Evolutionary conservation across 257 asterid genomes (phyloP).

Genomic region (Primulina tabacum): DNA sequence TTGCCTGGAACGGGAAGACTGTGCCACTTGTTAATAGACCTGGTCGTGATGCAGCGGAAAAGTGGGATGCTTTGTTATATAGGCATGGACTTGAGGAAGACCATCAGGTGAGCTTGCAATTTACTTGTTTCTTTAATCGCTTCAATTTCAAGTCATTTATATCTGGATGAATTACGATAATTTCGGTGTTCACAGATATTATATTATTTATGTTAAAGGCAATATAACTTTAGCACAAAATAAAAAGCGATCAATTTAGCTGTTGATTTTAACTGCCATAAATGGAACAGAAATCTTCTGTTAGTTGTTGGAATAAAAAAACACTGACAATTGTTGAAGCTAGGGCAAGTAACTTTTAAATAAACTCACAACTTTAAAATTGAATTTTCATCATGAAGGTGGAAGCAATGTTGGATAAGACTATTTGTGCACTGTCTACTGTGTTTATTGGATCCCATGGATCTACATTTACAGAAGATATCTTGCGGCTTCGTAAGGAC

Average conservation of each 20-base stretch:
- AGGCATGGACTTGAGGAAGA: slow-evolving; percentile 84
- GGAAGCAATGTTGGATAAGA: slow-evolving; percentile 97
- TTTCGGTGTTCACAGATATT: neutral
- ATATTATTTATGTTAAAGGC: slow-evolving; percentile 7
- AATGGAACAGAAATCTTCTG: neutral
- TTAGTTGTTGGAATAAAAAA: neutral
- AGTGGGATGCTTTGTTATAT: slow-evolving; percentile 94
- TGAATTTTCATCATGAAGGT: slow-evolving; percentile 47
- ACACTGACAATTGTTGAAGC: neutral
- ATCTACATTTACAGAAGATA: slow-evolving; percentile 96
- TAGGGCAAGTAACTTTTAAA: neutral
- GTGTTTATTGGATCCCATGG: slow-evolving; percentile 89
- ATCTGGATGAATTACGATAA: neutral
- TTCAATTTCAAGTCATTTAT: slow-evolving; percentile 3
- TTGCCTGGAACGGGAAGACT: slow-evolving; percentile 59
- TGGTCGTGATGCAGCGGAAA: slow-evolving; percentile 77
- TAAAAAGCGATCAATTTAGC: slow-evolving; percentile 5
- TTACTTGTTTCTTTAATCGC: neutral
- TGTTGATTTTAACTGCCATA: slow-evolving; percentile 14
- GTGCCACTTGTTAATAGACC: slow-evolving; percentile 94
- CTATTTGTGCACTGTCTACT: slow-evolving; percentile 82
- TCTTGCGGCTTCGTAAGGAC: slow-evolving; percentile 78
- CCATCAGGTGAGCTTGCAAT: slow-evolving; percentile 59
- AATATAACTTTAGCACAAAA: neutral
- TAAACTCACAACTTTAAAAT: neutral